Evolutionary conservation across 2,329 filamentous ascomycete genomes (phyloP), one percentile per base, ranked within the genome.

Genomic region (Exophiala alcalophila): DNA sequence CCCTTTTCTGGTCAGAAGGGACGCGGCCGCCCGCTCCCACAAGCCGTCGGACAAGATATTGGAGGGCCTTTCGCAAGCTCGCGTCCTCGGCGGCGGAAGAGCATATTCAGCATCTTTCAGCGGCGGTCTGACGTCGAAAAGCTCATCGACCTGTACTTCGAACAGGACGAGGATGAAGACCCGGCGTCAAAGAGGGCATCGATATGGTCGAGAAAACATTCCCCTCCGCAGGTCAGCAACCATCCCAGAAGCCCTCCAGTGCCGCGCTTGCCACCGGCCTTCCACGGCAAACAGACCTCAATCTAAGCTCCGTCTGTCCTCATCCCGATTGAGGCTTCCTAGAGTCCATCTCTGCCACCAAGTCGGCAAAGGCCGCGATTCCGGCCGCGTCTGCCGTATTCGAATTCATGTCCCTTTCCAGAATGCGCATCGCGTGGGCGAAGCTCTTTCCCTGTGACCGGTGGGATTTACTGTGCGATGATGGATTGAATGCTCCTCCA

Each of bases 81-180:
- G 11, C 39, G 35, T 12, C 12, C 40, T 9, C 35, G 40, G 14
- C 47, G 50, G 12, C 41, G 25, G 11, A 49, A 42, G 32, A 54
- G 50, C 35, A 37, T 55, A 12, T 34, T 53, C 38, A 48, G 38
- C 24, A 37, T 46, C 8, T 50, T 55, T 21, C 44, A 50, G 30
- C 44, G 32, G 25, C 52, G 26, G 31, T 47, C 46, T 11, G 42
- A 47, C 5, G 46, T 53, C 9, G 50, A 53, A 36, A 47, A 41
- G 38, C 32, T 54, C 29, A 50, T 55, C 11, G 53, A 55, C 19
- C 39, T 55, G 35, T 55, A 54, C 27, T 37, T 55, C 19, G 46
- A 50, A 11, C 48, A 55, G 9, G 43, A 50, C 19, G 31, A 27
- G 5, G 43, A 40, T n/a, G 41, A 40, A 28, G 45, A 44, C 24